These are phyloP conservation scores for Ophiostoma populinum DNA, from an alignment of 2,329 filamentous ascomycete genomes.

Conservation along the genomic window DNA sequence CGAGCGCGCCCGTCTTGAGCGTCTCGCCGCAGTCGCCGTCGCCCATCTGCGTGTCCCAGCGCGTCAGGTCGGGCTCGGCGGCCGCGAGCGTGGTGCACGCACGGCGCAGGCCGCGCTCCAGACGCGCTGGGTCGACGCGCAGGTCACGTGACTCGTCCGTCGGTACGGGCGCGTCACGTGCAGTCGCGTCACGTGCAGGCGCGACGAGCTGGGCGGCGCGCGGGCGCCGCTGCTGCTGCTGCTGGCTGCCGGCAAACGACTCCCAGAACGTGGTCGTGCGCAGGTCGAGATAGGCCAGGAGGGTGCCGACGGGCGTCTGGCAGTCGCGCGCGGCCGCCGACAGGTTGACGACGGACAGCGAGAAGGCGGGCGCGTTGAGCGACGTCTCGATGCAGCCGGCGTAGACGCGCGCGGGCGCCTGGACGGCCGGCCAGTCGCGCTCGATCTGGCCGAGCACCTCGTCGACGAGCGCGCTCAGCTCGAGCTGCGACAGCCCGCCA, in stretches of 20 bases:
- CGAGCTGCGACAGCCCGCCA: constrained; percentile 39
- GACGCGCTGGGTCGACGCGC: constrained; percentile 30
- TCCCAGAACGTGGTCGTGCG: constrained; percentile 42
- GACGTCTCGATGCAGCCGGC: constrained; percentile 53
- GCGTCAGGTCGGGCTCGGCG: constrained; percentile 45
- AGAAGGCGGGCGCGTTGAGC: constrained; percentile 55
- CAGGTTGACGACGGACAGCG: constrained; percentile 46
- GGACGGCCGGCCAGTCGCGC: constrained; percentile 22
- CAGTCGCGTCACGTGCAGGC: too few species aligned
- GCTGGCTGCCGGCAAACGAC: constrained; percentile 30
- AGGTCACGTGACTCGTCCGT: constrained; percentile 20
- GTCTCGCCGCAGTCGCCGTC: constrained; percentile 52
- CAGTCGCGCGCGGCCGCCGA: constrained; percentile 25
- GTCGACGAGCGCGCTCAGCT: constrained; percentile 35
- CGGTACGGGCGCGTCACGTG: not conserved
- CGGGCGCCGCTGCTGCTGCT: constrained; percentile 22
- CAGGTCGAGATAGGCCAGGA: constrained; percentile 47
- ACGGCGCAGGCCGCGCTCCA: constrained; percentile 35
- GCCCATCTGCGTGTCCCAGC: constrained; percentile 45
- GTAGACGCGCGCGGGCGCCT: constrained; percentile 36
- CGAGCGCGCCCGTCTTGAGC: constrained; percentile 33
- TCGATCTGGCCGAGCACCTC: constrained; percentile 34
- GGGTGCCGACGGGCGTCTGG: constrained; percentile 26
- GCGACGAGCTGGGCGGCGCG: constrained; percentile 27
- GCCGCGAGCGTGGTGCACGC: constrained; percentile 34